A percentile compares a stretch with the other conserved stretches of the same genome.
Conservation (phyloP, 1,284 basidiomycete species). For the Hypsizygus ulmarius region DNA sequence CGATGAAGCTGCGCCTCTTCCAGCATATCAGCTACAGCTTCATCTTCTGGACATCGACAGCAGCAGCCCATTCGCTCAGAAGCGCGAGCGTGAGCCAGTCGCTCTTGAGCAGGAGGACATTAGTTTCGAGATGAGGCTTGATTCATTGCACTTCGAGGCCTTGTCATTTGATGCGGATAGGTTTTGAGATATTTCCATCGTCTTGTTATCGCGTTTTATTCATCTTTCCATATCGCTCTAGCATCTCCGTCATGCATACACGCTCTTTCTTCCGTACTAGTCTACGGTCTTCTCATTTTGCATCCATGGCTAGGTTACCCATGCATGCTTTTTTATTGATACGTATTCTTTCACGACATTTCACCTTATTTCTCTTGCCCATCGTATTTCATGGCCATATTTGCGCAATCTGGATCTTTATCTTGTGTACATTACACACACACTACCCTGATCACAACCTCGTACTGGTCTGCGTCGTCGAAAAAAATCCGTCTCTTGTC, state of each 20-base stretch:
- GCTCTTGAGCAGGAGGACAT: conserved; percentile 28
- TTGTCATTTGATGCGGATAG: conserved; percentile 61
- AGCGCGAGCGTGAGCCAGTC: conserved; percentile 1
- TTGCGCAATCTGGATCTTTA: conserved; percentile 9
- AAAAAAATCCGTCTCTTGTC: neutral
- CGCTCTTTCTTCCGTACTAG: neutral
- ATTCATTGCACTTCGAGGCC: conserved; percentile 67
- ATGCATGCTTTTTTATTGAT: neutral
- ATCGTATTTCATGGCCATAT: conserved; percentile 3
- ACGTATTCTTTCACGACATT: neutral
- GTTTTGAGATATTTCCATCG: conserved; percentile 24
- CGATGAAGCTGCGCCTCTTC: conserved; percentile 20
- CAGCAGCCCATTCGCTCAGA: conserved; percentile 3
- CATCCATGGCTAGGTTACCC: too few relatives aligned
- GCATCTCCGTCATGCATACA: conserved; percentile 1
- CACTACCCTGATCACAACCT: neutral
- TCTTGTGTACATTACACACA: conserved; percentile 7
- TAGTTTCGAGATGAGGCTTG: conserved; percentile 60
- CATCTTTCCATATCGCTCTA: neutral
- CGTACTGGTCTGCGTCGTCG: neutral
- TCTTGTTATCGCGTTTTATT: neutral
- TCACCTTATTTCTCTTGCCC: neutral
- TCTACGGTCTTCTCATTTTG: conserved; percentile 1
- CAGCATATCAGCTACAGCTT: neutral
- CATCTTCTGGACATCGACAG: neutral